Conservation (phyloP, 257 asterid genomes). For the Solanum boliviense region DNA sequence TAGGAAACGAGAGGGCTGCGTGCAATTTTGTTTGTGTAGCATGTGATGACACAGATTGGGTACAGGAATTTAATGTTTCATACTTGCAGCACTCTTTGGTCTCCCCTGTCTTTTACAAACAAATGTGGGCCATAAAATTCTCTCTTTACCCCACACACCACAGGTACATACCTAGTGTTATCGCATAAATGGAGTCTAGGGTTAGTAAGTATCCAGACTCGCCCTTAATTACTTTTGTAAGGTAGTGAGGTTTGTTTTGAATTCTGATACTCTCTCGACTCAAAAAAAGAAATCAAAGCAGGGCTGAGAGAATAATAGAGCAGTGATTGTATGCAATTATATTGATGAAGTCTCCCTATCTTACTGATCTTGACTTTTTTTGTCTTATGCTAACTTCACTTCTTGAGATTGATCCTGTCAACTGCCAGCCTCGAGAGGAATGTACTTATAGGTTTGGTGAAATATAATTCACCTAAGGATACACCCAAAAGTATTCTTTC, state of each 20-base stretch:
- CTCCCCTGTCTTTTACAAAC: not conserved
- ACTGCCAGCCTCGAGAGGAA: not conserved
- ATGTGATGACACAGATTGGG: not conserved
- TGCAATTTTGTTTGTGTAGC: not conserved
- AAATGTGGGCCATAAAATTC: not conserved
- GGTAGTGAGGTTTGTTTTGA: not conserved
- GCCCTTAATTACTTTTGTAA: no score
- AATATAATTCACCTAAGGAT: not conserved
- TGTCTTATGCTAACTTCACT: not conserved
- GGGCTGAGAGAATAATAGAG: not conserved
- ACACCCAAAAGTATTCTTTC: not conserved
- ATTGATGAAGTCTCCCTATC: not conserved
- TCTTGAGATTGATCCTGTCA: not conserved
- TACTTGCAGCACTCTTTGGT: not conserved
- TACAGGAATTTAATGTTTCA: not conserved
- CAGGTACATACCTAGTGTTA: no score
- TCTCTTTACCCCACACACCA: not conserved
- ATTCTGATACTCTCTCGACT: no score
- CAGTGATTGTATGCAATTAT: not conserved
- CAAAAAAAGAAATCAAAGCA: not conserved
- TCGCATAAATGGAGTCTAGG: rapidly evolving
- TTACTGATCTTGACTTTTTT: no score
- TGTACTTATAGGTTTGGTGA: not conserved
- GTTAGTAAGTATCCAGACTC: no score
- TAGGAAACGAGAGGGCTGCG: not conserved